Evolutionary conservation across 2,329 filamentous ascomycete genomes (phyloP).

Genomic region (Blastomyces silverae): DNA sequence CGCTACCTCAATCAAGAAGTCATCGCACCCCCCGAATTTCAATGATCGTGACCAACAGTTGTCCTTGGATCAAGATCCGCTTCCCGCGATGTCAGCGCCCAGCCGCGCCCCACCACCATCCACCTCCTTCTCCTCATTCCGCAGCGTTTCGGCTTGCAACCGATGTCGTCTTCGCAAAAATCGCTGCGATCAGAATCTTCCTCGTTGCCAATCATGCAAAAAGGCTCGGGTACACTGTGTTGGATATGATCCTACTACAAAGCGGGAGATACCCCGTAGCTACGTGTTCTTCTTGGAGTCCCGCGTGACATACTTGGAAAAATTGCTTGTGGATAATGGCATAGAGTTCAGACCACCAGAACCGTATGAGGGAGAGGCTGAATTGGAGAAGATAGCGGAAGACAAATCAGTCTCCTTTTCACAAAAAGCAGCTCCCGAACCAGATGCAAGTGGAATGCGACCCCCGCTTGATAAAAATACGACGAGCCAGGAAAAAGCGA

Average conservation of each 20-base stretch:
- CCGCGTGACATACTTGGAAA: constrained; percentile 74
- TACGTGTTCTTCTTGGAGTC: constrained; percentile 96
- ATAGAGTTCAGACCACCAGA: constrained; percentile 66
- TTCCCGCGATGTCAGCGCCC: constrained; percentile 21
- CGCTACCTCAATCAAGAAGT: constrained; percentile 13
- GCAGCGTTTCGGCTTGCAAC: constrained; percentile 91
- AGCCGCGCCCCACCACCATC: constrained; percentile 22
- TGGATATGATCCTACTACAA: constrained; percentile 93
- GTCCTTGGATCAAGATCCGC: constrained; percentile 6
- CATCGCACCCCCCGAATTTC: constrained; percentile 17
- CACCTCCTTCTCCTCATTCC: constrained; percentile 50
- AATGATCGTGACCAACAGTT: constrained; percentile 20
- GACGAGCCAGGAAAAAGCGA: neutral
- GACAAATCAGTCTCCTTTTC: neutral
- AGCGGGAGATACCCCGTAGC: constrained; percentile 84
- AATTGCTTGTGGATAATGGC: constrained; percentile 60
- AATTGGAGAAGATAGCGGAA: neutral
- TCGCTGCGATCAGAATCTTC: constrained; percentile 85
- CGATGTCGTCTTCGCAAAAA: constrained; percentile 89
- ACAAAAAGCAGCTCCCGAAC: neutral
- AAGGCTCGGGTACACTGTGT: constrained; percentile 90
- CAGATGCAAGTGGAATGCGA: neutral
- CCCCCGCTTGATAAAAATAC: neutral
- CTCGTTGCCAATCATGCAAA: constrained; percentile 83
- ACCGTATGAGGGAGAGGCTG: constrained; percentile 53